Conservation (phyloP, 257 asterid genomes). For the Ballota nigra region DNA sequence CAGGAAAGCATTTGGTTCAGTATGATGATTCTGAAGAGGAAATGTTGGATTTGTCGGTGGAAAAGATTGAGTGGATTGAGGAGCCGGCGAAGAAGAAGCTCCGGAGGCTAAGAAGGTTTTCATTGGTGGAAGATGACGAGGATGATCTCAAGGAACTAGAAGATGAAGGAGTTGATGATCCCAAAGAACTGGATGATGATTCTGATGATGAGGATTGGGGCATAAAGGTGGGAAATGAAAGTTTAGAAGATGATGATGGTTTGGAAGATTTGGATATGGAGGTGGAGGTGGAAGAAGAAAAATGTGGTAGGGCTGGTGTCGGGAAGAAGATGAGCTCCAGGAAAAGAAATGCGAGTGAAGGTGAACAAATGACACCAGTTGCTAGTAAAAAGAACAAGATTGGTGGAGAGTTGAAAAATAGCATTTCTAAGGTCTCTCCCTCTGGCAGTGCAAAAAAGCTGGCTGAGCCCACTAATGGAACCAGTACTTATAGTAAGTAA, state of each 20-base stretch:
- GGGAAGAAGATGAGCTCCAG: conserved; percentile 27
- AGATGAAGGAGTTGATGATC: conserved; percentile 39
- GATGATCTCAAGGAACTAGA: conserved; percentile 24
- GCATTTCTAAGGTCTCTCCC: conserved; percentile 27
- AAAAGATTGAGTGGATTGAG: conserved; percentile 65
- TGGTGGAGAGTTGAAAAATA: conserved; percentile 30
- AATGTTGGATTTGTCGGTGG: conserved; percentile 47
- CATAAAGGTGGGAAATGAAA: conserved; percentile 40
- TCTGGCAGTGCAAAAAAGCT: conserved; percentile 30
- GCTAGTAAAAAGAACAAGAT: conserved; percentile 53
- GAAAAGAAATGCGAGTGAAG: conserved; percentile 48
- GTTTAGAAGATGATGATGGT: conserved; percentile 46
- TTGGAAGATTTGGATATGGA: conserved; percentile 60
- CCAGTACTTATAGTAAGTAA: conserved; percentile 51
- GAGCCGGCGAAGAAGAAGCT: conserved; percentile 48
- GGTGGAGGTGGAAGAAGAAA: conserved; percentile 58
- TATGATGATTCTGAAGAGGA: conserved; percentile 92
- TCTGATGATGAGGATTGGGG: conserved; percentile 84
- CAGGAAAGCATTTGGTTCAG: conserved; percentile 80
- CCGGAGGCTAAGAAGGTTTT: conserved; percentile 53
- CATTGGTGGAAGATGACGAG: conserved; percentile 51
- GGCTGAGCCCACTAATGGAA: conserved; percentile 28
- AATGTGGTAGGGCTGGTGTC: conserved; percentile 21
- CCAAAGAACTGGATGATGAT: conserved; percentile 45
- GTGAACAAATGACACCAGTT: conserved; percentile 28